Base-by-base conservation (phyloP, 257 asterid genomes). In the Ballota nigra region DNA sequence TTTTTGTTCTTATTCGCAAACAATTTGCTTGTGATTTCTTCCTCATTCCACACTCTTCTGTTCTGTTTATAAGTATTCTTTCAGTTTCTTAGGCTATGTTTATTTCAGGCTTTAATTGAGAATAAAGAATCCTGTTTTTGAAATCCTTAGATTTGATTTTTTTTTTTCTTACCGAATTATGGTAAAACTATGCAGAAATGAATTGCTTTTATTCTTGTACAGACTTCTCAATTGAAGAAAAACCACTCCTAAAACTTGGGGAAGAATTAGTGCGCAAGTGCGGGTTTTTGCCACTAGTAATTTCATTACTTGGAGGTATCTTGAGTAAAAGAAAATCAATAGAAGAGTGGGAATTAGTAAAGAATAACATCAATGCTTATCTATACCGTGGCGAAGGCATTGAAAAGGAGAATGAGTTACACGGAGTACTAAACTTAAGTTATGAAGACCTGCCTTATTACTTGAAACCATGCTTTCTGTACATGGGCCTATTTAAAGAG, bases 401-500 rank as follows among this genome's bases (percentile, higher is more conserved):
- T 5, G 53, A n/a, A 56, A 16, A 34, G 28, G 40, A 22, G 18
- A 70, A 38, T 0, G 66, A 36, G 55, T 11, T 69, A 18, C 36
- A 22, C 19, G 57, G 53, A 7, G 74, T 70, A 12, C n/a, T 70
- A 22, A 57, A 2, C n/a, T 56, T 70, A 57, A 57, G 74, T 41
- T 70, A 34, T 7, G 43, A 56, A 12, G 74, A 70, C 8, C 19
- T 70, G 7, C 66, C 74, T n/a, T 57, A 34, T 57, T 57, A 56
- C 24, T 57, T 70, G 66, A 70, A 70, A 36, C 74, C 74, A 22
- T 69, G 74, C 49, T 55, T 69, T 20, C 38, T 69, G 0, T 33
- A 1, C 0, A 53, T 69, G 65, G 74, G 65, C 1, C 65, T 4
- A 33, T 53, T 19, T 38, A 34, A 34, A 22, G 74, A 53, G 38